Evolutionary conservation across 768 basidiomycete genomes (phyloP).

Genomic region (Lactifluus pinguis): DNA sequence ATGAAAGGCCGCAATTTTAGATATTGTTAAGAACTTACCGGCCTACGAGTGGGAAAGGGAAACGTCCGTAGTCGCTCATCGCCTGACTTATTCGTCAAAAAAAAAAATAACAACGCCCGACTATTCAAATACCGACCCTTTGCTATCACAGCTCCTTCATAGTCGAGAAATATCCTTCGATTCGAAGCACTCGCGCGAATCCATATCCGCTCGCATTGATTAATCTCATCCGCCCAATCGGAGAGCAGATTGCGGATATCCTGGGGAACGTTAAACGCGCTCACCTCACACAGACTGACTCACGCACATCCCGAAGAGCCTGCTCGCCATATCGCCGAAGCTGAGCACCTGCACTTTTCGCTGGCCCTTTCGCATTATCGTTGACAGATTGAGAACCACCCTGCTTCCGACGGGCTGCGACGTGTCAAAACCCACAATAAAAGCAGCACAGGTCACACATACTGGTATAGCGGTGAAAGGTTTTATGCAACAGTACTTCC

Average conservation of each 20-base stretch:
- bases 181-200: slow-evolving; percentile 85
- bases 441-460: slow-evolving; percentile 25
- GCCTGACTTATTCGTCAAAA: slow-evolving; percentile 22
- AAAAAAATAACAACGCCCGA: neutral
- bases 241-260: slow-evolving; percentile 79
- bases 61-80: slow-evolving; percentile 83
- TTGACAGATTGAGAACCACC: slow-evolving; percentile 90
- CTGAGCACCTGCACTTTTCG: slow-evolving; percentile 89
- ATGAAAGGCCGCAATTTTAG: neutral
- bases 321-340: slow-evolving; percentile 94
- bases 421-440: neutral
- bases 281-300: neutral
- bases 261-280: slow-evolving; percentile 30
- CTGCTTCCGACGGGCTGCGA: slow-evolving; percentile 86
- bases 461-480: slow-evolving; percentile 99
- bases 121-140: slow-evolving; percentile 36
- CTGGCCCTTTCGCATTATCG: slow-evolving; percentile 87
- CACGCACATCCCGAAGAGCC: slow-evolving; percentile 73
- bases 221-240: slow-evolving; percentile 85
- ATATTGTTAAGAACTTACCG: slow-evolving; percentile 45
- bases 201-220: slow-evolving; percentile 83
- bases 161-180: slow-evolving; percentile 82
- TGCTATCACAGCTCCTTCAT: slow-evolving; percentile 65
- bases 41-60: slow-evolving; percentile 93
- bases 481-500: slow-evolving; percentile 83